Percentiles rank a stretch among this genome's conserved stretches.
phyloP scores from a whole-genome alignment of 2,329 filamentous ascomycete genomes.

The Remersonia thermophila region DNA sequence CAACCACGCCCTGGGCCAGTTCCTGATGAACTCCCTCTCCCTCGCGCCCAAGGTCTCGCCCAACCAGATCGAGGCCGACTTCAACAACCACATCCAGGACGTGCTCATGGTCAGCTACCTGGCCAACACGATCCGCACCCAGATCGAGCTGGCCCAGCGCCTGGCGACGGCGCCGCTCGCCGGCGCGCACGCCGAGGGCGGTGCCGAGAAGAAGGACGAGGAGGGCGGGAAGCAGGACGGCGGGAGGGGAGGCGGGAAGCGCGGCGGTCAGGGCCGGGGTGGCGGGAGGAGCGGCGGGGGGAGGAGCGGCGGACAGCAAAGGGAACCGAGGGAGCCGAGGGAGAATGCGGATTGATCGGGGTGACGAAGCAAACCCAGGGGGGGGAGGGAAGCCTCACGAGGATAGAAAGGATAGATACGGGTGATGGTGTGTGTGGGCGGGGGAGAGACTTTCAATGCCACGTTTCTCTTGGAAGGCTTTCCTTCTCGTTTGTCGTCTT shows the following conservation, averaged over 20 bases:
- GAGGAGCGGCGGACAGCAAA: conserved; percentile 34
- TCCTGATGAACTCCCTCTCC: conserved; percentile 84
- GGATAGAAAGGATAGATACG: too few species aligned
- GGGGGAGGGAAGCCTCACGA: too few species aligned
- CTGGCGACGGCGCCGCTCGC: conserved; percentile 66
- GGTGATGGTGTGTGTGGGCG: too few species aligned
- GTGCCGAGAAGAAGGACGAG: conserved; percentile 34
- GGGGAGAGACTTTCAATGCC: too few species aligned
- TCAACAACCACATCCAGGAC: conserved; percentile 99
- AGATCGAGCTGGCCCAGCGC: conserved; percentile 95
- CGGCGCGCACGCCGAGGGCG: conserved; percentile 29
- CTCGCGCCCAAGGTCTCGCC: conserved; percentile 90
- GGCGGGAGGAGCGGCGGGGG: conserved; percentile 27
- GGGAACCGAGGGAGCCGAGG: conserved; percentile 38
- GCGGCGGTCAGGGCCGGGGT: conserved; percentile 26
- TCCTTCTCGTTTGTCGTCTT: too few species aligned
- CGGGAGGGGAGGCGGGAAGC: conserved; percentile 16
- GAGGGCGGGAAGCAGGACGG: conserved; percentile 30
- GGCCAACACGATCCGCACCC: conserved; percentile 95
- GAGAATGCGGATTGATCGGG: conserved; percentile 28
- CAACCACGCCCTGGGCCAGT: conserved; percentile 85
- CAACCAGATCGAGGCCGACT: conserved; percentile 86
- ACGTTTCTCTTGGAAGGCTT: too few species aligned
- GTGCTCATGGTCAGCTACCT: conserved; percentile 96
- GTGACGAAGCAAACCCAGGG: too few species aligned